Conservation (phyloP, 768 basidiomycete species). For the Suillus weaverae region DNA sequence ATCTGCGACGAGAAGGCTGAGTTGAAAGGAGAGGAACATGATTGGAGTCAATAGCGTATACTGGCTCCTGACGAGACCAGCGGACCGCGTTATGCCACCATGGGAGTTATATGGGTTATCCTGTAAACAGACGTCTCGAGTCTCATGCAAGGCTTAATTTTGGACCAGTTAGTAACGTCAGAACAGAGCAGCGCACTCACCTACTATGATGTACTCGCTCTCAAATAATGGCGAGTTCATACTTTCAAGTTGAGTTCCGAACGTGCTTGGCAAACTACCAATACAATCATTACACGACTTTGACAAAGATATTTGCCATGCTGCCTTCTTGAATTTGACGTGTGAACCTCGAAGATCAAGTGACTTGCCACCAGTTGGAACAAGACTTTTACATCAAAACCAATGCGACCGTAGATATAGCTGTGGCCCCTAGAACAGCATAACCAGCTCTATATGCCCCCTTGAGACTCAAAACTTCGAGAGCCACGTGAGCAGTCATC, state of each 20-base stretch:
- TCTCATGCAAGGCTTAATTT: neutral
- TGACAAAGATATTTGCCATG: neutral
- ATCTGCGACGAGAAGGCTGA: neutral
- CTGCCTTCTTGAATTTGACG: neutral
- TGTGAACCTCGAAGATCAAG: neutral
- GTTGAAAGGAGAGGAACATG: neutral
- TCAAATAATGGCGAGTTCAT: neutral
- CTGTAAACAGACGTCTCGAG: neutral
- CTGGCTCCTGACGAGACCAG: neutral
- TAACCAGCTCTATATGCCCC: constrained; percentile 82
- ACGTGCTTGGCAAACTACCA: neutral
- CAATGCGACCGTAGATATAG: constrained; percentile 70
- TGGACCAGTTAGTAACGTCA: neutral
- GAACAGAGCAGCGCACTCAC: neutral
- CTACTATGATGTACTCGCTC: neutral
- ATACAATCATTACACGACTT: neutral
- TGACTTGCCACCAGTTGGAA: neutral
- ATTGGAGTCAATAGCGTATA: neutral
- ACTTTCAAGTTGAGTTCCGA: neutral
- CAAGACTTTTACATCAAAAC: constrained; percentile 42
- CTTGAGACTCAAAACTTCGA: constrained; percentile 74
- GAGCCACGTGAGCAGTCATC: neutral
- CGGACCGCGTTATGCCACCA: constrained; percentile 7
- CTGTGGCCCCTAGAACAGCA: constrained; percentile 78
- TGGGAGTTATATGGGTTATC: neutral